Evolutionary conservation across 2,329 filamentous ascomycete species (phyloP).

Genomic region (Aspergillus ochraceus): DNA sequence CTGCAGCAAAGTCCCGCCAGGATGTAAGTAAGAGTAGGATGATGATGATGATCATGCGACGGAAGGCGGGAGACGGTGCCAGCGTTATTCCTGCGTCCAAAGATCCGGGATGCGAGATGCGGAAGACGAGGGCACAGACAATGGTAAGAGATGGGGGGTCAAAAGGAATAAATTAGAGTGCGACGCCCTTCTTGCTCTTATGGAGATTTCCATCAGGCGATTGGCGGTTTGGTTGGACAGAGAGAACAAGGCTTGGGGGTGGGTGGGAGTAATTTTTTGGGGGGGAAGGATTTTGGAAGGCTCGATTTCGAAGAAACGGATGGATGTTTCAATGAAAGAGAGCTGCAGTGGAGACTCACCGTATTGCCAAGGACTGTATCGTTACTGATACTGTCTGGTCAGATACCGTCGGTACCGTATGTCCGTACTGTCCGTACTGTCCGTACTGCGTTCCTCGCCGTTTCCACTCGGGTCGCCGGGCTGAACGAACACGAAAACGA

Average conservation of each 20-base stretch:
- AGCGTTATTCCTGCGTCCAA: conserved; percentile 16
- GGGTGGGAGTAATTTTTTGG: neutral
- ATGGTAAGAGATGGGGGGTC: neutral
- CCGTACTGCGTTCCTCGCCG: too few species aligned
- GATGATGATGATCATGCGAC: conserved; percentile 27
- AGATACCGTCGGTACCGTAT: neutral
- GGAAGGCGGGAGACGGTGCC: conserved; percentile 13
- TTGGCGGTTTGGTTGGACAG: conserved; percentile 1
- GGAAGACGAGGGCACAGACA: conserved; percentile 5
- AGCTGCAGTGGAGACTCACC: conserved; percentile 22
- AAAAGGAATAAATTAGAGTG: conserved; percentile 1
- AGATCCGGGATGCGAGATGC: conserved; percentile 9
- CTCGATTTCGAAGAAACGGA: conserved; percentile 25
- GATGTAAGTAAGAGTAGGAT: conserved; percentile 21
- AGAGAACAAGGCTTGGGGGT: neutral
- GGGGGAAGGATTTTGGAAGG: conserved; percentile 25
- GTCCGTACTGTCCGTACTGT: too few species aligned
- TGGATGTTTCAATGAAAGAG: conserved; percentile 28
- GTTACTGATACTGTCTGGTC: too few species aligned
- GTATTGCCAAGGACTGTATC: conserved; percentile 6
- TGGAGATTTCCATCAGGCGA: conserved; percentile 5
- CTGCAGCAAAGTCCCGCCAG: conserved; percentile 26
- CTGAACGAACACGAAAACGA: neutral
- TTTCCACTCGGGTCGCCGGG: too few species aligned
- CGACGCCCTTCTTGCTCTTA: neutral